Evolutionary conservation across 164 flowering plant genomes (phyloP).

Genomic region (Chimonanthus praecox): DNA sequence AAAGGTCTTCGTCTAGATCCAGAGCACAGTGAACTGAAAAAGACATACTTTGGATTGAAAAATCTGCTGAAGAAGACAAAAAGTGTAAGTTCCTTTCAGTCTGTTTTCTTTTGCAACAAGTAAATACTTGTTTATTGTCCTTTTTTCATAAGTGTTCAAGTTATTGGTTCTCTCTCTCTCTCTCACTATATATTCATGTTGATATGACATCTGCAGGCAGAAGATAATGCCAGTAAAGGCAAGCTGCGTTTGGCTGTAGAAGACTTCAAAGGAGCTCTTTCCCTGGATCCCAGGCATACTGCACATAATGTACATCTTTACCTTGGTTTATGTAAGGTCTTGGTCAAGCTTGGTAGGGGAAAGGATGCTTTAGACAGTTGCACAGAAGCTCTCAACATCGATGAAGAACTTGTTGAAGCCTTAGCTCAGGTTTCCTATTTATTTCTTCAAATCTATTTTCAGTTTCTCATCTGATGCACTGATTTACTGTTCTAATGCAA

Average conservation of each 20-base stretch:
- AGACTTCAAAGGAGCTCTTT: constrained; percentile 79
- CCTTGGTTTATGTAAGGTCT: constrained; percentile 81
- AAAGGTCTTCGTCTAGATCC: constrained; percentile 96
- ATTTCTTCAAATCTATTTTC: background rate
- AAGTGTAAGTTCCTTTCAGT: constrained; percentile 53
- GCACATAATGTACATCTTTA: constrained; percentile 90
- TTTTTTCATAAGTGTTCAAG: background rate
- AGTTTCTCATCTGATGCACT: background rate
- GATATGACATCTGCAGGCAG: constrained; percentile 56
- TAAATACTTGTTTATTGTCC: background rate
- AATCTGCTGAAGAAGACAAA: constrained; percentile 87
- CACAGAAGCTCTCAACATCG: constrained; percentile 72
- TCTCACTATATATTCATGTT: background rate
- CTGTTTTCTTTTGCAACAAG: background rate
- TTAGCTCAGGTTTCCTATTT: constrained; percentile 60
- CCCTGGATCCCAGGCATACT: constrained; percentile 71
- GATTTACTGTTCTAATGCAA: too few species aligned
- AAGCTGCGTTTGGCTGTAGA: constrained; percentile 88
- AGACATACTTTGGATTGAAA: constrained; percentile 94
- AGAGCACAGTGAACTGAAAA: constrained; percentile 87
- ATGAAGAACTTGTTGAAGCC: constrained; percentile 83
- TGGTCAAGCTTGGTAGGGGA: constrained; percentile 93
- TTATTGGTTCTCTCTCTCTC: background rate
- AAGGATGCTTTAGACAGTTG: constrained; percentile 83
- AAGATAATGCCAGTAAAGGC: constrained; percentile 80